Conservation (phyloP, 257 asterid genomes). For the Ehretia macrophylla region DNA sequence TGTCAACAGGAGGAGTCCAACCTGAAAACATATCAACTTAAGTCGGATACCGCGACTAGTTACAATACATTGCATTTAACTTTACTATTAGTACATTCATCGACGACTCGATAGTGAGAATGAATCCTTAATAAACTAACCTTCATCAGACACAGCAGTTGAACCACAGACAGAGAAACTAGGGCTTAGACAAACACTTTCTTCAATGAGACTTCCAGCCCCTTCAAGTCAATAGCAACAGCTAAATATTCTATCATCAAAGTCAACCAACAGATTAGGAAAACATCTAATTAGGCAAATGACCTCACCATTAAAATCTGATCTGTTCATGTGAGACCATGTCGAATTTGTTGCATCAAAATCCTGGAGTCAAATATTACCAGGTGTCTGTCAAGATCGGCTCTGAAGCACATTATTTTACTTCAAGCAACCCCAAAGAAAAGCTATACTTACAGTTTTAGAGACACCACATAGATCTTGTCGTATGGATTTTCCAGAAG, state of each 20-base stretch:
- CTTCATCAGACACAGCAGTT: conserved; percentile 39
- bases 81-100: not conserved
- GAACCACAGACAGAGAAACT: conserved; percentile 24
- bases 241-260: conserved; percentile 13
- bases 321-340: conserved; percentile 14
- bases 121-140: conserved; percentile 22
- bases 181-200: conserved; percentile 16
- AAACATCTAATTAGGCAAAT: not conserved
- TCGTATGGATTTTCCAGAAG: conserved; percentile 34
- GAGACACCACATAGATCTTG: conserved; percentile 29
- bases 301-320: conserved; percentile 27
- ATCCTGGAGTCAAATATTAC: too few species aligned
- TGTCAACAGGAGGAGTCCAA: conserved; percentile 28
- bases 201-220: conserved; percentile 34
- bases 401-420: too few species aligned
- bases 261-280: conserved; percentile 22
- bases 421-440: too few species aligned
- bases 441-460: too few species aligned
- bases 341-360: conserved; percentile 33
- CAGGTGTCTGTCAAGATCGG: too few species aligned
- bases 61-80: not conserved
- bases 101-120: not conserved
- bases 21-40: conserved; percentile 22
- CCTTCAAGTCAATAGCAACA: conserved; percentile 31
- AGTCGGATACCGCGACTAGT: conserved; percentile 8